phyloP scores from a whole-genome alignment of 352 stramenopile genomes.

The Phytophthora vignae region DNA sequence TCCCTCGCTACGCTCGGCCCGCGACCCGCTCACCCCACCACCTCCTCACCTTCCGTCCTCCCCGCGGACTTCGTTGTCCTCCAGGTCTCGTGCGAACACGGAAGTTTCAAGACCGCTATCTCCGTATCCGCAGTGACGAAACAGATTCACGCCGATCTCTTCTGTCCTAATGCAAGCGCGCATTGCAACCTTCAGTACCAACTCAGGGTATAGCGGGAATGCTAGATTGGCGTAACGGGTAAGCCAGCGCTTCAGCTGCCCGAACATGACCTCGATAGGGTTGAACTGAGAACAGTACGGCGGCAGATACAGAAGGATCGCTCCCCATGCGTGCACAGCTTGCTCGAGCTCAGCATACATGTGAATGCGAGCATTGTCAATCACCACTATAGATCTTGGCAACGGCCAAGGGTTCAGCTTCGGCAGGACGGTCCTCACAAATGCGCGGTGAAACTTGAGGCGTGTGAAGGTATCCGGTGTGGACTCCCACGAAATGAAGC shows the following conservation, averaged over 20 bases:
- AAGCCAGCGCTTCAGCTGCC: no score
- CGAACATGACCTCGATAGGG: not conserved
- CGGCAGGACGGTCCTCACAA: conserved; percentile 4
- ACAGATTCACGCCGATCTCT: no score
- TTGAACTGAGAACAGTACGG: not conserved
- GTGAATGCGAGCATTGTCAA: not conserved
- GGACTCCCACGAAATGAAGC: conserved; percentile 8
- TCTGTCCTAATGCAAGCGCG: no score
- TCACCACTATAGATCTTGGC: not conserved
- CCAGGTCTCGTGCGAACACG: no score
- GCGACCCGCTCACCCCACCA: no score
- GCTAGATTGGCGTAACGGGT: no score
- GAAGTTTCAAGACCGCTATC: no score
- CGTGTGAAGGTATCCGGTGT: conserved; percentile 20
- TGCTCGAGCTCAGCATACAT: not conserved
- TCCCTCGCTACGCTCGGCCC: conserved; percentile 16
- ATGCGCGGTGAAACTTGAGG: conserved; percentile 3
- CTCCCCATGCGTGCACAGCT: not conserved
- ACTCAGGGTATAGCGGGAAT: no score
- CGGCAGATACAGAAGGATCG: not conserved
- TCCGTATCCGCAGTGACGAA: no score
- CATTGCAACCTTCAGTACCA: no score
- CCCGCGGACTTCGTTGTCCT: no score
- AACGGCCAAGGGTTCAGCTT: conserved; percentile 1
- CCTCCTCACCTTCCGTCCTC: no score